Evolutionary conservation across 139 green algal species (phyloP), one percentile per base, ranked within the genome.

Genomic region (Chlamydomonas asymmetrica): DNA sequence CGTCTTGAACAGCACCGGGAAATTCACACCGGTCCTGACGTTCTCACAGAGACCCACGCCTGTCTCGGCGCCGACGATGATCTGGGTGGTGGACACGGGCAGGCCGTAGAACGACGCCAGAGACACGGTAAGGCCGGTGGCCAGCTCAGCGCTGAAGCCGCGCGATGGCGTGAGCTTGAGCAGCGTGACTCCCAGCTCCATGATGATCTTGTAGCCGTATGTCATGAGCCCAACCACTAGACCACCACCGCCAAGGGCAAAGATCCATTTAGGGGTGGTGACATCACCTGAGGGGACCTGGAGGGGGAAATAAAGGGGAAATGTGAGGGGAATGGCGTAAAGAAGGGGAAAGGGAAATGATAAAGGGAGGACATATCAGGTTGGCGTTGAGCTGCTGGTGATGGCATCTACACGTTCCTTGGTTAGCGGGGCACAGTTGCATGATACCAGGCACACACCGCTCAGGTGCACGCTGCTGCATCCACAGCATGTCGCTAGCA

Each of bases 191-290:
- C 65, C 68, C 4, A 82, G 60, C 40, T 49, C 62, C 35, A 48
- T 29, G 25, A 89, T 86, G 76, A 89, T 69, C 27, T 82, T 82
- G 75, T 86, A 86, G 57, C 80, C 80, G 59, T 82, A 97, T 4
- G 87, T 93, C 4, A 89, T 85, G 9, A 97, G 83, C 27, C 93
- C 94, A 3, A 92, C 9, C 39, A 96, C 88, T 39, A 97, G 92
- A 37, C 93, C 93, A 0, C 71, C 57, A 5, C 85, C 94, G 43
- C 90, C 88, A 13, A 95, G 71, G 0, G 76, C 78, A 59, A 97
- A 80, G n/a, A 97, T 93, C 90, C 92, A 98, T 37, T 83, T 37
- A 0, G 84, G 88, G 0, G 90, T 77, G 5, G 70, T 50, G 0
- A 80, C 74, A 35, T 87, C 40, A 4, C 27, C 18, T 13, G 45